Evolutionary conservation across 1,139 yeast species (phyloP).

Genomic region (Kodamaea fungicola): DNA sequence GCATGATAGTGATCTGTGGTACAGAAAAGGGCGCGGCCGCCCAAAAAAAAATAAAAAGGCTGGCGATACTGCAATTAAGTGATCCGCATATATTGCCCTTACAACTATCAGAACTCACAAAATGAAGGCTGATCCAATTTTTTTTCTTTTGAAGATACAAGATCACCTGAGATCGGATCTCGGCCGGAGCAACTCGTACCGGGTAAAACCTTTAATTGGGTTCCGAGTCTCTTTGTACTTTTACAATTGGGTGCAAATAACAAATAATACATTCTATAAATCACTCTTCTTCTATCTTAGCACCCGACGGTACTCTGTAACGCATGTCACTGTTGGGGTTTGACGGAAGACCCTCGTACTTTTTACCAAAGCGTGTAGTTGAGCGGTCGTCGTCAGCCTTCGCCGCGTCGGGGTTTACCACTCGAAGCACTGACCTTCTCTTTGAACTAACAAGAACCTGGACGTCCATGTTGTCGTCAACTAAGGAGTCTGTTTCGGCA

Average conservation of each 20-base stretch:
- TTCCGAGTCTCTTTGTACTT: too few species aligned
- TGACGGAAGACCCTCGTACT: conserved; percentile 8
- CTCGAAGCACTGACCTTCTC: conserved; percentile 57
- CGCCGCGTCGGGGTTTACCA: conserved; percentile 59
- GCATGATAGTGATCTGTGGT: too few species aligned
- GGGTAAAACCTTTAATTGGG: too few species aligned
- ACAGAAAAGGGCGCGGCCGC: too few species aligned
- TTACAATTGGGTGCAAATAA: not conserved
- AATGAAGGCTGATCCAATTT: too few species aligned
- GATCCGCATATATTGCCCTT: too few species aligned
- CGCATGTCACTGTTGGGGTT: conserved; percentile 11
- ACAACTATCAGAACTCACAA: too few species aligned
- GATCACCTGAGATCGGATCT: too few species aligned
- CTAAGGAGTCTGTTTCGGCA: conserved; percentile 3
- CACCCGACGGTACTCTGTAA: conserved; percentile 32
- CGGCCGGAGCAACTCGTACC: too few species aligned
- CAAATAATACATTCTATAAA: not conserved
- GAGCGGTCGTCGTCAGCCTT: conserved; percentile 11
- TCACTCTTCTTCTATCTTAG: not conserved
- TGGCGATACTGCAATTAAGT: too few species aligned
- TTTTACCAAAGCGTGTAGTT: conserved; percentile 5
- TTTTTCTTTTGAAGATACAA: too few species aligned
- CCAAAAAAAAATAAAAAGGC: too few species aligned
- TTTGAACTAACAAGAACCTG: conserved; percentile 74
- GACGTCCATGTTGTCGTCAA: conserved; percentile 56